Base-by-base conservation (phyloP, 306 rosid species). In the Notholithocarpus densiflorus region DNA sequence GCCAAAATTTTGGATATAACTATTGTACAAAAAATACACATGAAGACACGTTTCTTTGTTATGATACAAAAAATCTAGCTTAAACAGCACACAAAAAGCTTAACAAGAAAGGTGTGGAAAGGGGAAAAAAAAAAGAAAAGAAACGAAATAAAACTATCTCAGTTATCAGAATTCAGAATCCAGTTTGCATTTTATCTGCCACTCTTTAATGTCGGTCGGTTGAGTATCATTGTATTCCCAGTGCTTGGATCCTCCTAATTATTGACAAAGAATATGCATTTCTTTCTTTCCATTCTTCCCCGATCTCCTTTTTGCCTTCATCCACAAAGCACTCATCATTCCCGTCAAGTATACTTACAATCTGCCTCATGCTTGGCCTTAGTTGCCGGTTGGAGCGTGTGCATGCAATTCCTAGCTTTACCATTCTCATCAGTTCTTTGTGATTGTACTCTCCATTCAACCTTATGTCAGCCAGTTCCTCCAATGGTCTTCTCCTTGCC, bases 281-380 rank as follows among this genome's bases (percentile, higher is more conserved):
- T 74, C 68, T 80, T 48, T 81, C 76, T 75, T 85, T 89, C 98
- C 98, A 94, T 52, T 90, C 90, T 78, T 92, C 97, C 66, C 70
- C 78, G 69, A 81, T 86, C 82, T 94, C 98, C 73, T 60, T 87
- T 19, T 20, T 71, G 72, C 51, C 68, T 56, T 68, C 79, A 57
- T 74, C 82, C 64, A 75, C 15, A 37, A 91, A 86, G 74, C 86
- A 79, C 29, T 73, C 84, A 69, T 89, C 97, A 79, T 91, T 84
- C 23, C 98, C 97, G 77, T 92, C 97, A 68, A 94, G 92, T 53
- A 91, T 91, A 18, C 90, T 79, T 31, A 89, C 94, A 19, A 94
- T 87, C 86, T 92, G 92, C 56, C 94, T 87, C 87, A 92, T 92
- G 89, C 82, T 89, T 68, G 98, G 98, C 84, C 98, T 84, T 56